Conservation (phyloP, 306 rosid genomes). For the Biancaea sappan region DNA sequence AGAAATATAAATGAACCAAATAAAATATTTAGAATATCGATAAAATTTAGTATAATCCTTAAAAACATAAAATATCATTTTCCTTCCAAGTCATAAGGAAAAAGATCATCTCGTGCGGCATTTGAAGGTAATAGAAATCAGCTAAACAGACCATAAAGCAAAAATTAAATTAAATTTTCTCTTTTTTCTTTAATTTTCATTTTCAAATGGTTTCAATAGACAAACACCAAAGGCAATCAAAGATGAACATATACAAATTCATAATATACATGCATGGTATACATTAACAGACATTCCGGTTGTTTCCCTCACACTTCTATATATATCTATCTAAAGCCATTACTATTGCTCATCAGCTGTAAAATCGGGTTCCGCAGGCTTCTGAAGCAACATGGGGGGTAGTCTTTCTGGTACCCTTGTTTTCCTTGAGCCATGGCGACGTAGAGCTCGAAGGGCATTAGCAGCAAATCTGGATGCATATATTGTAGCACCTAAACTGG, state of each 20-base stretch:
- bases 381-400: slow-evolving; percentile 63
- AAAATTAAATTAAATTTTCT: background rate
- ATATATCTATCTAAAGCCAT: background rate
- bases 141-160: background rate
- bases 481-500: slow-evolving; percentile 67
- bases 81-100: no score
- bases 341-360: slow-evolving; percentile 49
- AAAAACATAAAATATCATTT: no score
- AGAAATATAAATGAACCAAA: no score
- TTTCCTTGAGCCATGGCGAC: slow-evolving; percentile 48
- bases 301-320: background rate
- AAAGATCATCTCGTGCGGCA: no score
- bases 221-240: background rate
- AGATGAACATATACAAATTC: slow-evolving; percentile 31
- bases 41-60: no score
- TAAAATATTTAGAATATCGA: no score
- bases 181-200: background rate
- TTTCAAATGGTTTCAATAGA: slow-evolving; percentile 7
- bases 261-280: slow-evolving; percentile 1
- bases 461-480: slow-evolving; percentile 68
- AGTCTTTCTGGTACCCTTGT: slow-evolving; percentile 56
- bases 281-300: background rate
- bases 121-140: no score
- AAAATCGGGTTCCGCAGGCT: slow-evolving; percentile 83
- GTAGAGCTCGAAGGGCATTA: slow-evolving; percentile 40